Conservation (phyloP, 345 rosid genomes). For the Trapa incisa region DNA sequence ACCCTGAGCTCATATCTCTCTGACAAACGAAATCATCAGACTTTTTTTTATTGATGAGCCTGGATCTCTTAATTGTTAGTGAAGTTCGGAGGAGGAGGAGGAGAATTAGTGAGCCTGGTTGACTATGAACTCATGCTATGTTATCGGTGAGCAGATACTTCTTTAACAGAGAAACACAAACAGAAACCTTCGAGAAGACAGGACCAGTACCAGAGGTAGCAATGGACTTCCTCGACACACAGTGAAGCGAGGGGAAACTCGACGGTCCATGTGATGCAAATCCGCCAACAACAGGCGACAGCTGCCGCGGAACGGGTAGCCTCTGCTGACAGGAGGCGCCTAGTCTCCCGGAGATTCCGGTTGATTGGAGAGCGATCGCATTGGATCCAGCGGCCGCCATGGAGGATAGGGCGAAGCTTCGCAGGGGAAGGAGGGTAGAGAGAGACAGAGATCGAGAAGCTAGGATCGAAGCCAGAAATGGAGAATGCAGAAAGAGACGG, state of each 20-base stretch:
- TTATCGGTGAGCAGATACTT: neutral
- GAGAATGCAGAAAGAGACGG: neutral
- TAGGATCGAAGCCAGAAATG: slow-evolving; percentile 31
- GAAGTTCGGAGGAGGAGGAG: too few species aligned
- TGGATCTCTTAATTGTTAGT: neutral
- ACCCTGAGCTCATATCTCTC: neutral
- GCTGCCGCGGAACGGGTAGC: slow-evolving; percentile 29
- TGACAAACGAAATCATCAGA: neutral
- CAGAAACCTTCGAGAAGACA: neutral
- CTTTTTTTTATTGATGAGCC: neutral
- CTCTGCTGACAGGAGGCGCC: slow-evolving; percentile 23
- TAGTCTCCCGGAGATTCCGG: slow-evolving; percentile 19
- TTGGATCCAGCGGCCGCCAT: slow-evolving; percentile 62
- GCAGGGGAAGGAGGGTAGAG: slow-evolving; percentile 9
- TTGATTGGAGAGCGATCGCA: slow-evolving; percentile 32
- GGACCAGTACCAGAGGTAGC: slow-evolving; percentile 39
- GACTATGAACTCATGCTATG: neutral
- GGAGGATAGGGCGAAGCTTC: slow-evolving; percentile 18
- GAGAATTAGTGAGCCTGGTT: too few species aligned
- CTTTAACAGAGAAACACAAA: neutral
- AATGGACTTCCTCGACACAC: slow-evolving; percentile 29
- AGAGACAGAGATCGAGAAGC: slow-evolving; percentile 14
- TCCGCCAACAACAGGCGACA: slow-evolving; percentile 29
- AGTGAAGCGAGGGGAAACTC: slow-evolving; percentile 30
- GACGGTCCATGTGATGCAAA: slow-evolving; percentile 19